phyloP scores from a whole-genome alignment of 768 basidiomycete species.

The Lactifluus echinatus region DNA sequence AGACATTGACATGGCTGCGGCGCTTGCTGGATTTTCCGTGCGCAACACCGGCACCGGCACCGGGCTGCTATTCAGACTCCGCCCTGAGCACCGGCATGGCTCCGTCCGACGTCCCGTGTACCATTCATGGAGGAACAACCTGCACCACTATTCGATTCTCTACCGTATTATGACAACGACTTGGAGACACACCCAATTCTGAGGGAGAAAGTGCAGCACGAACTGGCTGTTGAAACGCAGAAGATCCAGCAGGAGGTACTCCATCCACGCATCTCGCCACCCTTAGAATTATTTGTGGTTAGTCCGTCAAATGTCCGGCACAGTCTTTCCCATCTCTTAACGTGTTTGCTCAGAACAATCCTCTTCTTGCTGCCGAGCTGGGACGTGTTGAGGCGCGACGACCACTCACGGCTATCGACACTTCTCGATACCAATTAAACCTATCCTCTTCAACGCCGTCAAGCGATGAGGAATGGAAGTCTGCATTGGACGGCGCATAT shows the following conservation, averaged over 20 bases:
- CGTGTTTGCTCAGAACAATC: constrained; percentile 43
- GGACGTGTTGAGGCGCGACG: constrained; percentile 63
- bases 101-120: background rate
- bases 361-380: constrained; percentile 64
- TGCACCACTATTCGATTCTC: constrained; percentile 61
- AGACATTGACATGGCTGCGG: constrained; percentile 33
- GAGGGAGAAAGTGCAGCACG: constrained; percentile 66
- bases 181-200: constrained; percentile 65
- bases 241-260: constrained; percentile 44
- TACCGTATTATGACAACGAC: constrained; percentile 95
- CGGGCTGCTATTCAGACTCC: constrained; percentile 16
- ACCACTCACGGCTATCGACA: constrained; percentile 60
- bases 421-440: constrained; percentile 64
- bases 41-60: too few species aligned
- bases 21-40: background rate
- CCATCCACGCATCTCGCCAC: constrained; percentile 65
- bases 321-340: background rate
- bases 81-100: constrained; percentile 6
- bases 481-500: constrained; percentile 64
- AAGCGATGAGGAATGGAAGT: constrained; percentile 69
- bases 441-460: constrained; percentile 52
- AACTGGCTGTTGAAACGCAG: constrained; percentile 59
- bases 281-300: constrained; percentile 60
- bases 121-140: constrained; percentile 1
- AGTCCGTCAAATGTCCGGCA: constrained; percentile 27